Conservation (phyloP, 2,329 filamentous ascomycete genomes). For the Ophiognomonia clavigignenti-juglandacearum region DNA sequence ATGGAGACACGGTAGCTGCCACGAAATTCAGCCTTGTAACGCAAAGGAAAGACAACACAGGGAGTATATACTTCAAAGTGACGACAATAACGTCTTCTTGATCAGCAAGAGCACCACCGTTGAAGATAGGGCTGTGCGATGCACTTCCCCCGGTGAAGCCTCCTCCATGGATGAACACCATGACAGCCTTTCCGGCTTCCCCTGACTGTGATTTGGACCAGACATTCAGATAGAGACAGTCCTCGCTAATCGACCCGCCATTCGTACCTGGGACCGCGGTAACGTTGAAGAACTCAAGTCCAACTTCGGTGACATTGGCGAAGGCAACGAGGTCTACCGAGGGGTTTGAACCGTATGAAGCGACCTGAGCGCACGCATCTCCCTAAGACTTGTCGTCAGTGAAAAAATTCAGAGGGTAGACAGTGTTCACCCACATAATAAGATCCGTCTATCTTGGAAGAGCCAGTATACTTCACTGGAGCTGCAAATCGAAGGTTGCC, state of each 20-base stretch:
- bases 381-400: neutral
- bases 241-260: conserved; percentile 21
- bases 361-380: neutral
- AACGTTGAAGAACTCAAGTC: neutral
- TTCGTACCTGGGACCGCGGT: neutral
- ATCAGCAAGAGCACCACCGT: neutral
- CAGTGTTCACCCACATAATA: neutral
- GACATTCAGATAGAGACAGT: conserved; percentile 34
- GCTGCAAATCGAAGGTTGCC: conserved; percentile 3
- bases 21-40: neutral
- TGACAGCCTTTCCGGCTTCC: conserved; percentile 32
- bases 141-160: neutral
- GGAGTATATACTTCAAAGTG: neutral
- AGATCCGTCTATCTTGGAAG: neutral
- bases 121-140: neutral
- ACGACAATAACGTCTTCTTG: neutral
- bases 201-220: conserved; percentile 31
- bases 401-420: neutral
- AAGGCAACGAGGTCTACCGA: neutral
- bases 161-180: conserved; percentile 42
- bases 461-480: neutral
- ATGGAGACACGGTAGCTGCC: conserved; percentile 6
- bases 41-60: neutral
- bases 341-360: neutral
- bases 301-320: neutral